Evolutionary conservation across 192 early-diverging fungal genomes (phyloP).

Genomic region (Coemansia reversa): DNA sequence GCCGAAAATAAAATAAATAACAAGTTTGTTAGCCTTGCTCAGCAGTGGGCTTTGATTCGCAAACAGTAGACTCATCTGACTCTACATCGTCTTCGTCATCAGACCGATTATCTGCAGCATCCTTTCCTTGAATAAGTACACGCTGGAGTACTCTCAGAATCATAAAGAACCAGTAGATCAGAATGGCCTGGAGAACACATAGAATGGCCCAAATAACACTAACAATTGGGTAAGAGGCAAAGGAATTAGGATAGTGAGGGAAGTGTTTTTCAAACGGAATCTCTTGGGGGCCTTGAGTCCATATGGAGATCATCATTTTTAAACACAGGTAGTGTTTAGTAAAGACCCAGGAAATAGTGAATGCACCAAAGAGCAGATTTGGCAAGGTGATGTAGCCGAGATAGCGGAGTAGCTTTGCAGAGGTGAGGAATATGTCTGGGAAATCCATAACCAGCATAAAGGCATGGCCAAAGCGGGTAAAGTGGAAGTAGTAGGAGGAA

Average conservation of each 20-base stretch:
- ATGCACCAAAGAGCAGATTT: slow-evolving; percentile 71
- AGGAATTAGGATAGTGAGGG: slow-evolving; percentile 59
- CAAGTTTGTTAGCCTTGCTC: neutral
- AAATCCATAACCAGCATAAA: slow-evolving; percentile 58
- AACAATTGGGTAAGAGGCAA: slow-evolving; percentile 47
- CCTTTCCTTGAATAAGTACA: slow-evolving; percentile 61
- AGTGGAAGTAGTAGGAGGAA: slow-evolving; percentile 54
- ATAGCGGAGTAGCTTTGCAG: slow-evolving; percentile 81
- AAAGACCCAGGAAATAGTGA: slow-evolving; percentile 72
- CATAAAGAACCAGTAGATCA: slow-evolving; percentile 78
- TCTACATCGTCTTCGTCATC: slow-evolving; percentile 54
- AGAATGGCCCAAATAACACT: slow-evolving; percentile 60
- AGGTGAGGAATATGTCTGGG: slow-evolving; percentile 56
- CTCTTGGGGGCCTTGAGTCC: slow-evolving; percentile 48
- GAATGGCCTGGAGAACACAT: slow-evolving; percentile 62
- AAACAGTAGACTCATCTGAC: slow-evolving; percentile 7
- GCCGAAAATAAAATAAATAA: no score
- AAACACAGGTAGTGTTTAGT: slow-evolving; percentile 74
- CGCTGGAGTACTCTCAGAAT: slow-evolving; percentile 63
- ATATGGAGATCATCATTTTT: slow-evolving; percentile 65
- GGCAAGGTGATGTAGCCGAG: slow-evolving; percentile 59
- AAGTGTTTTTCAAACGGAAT: slow-evolving; percentile 59
- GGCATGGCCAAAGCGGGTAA: slow-evolving; percentile 56
- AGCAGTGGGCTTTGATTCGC: neutral
- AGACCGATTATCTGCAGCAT: slow-evolving; percentile 68